Evolutionary conservation across 1,139 yeast genomes (phyloP).

Genomic region (Candida albicans): DNA sequence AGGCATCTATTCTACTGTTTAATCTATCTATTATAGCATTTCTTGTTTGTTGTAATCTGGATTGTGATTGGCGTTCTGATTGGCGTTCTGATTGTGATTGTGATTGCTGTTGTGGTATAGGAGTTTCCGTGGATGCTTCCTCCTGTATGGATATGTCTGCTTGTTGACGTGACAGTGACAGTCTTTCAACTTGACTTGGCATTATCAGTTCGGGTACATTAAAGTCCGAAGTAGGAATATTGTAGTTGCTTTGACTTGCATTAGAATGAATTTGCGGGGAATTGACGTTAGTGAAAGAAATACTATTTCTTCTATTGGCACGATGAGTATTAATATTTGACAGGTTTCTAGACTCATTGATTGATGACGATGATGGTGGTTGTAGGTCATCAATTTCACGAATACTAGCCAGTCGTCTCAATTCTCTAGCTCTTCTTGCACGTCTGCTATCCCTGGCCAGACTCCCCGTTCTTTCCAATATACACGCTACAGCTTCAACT

Average conservation of each 20-base stretch:
- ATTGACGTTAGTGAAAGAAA: too few relatives aligned
- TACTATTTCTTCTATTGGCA: too few relatives aligned
- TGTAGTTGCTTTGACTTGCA: too few relatives aligned
- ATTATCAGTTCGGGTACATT: too few relatives aligned
- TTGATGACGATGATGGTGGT: neutral
- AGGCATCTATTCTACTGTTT: slow-evolving; percentile 9
- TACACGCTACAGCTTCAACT: slow-evolving; percentile 13
- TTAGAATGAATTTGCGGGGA: too few relatives aligned
- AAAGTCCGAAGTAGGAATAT: too few relatives aligned
- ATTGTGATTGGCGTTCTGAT: neutral
- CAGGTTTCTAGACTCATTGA: too few relatives aligned
- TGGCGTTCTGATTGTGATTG: neutral
- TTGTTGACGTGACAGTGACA: too few relatives aligned
- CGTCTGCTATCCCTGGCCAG: slow-evolving; percentile 11
- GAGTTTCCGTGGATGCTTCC: neutral
- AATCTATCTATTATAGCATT: slow-evolving; percentile 13
- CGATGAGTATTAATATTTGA: too few relatives aligned
- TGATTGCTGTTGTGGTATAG: neutral
- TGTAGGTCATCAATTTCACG: neutral
- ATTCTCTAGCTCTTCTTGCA: slow-evolving; percentile 7
- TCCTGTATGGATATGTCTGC: too few relatives aligned
- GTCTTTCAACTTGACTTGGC: too few relatives aligned
- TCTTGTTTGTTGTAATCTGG: slow-evolving; percentile 10
- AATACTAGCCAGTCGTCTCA: slow-evolving; percentile 3
- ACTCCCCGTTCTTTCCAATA: slow-evolving; percentile 14